Base-by-base conservation (phyloP, 2,329 filamentous ascomycete genomes). In the Aspergillus uvarum region DNA sequence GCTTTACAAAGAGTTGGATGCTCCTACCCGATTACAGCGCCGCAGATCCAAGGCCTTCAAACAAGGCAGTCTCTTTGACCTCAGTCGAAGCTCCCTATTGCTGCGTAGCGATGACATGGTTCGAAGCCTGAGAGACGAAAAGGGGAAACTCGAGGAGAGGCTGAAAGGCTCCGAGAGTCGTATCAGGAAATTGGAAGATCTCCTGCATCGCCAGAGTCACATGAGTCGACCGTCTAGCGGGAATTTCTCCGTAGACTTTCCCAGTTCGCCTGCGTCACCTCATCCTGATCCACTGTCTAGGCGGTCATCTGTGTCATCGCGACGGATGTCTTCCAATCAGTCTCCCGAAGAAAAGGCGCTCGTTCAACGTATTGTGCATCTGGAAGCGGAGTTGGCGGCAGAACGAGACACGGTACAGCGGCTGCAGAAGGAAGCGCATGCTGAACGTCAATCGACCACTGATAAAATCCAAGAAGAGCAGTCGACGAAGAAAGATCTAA, bases 11-110 rank as follows among this genome's bases (percentile, higher is more conserved):
- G 92, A 96, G 56, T 82, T 98, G 14, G 88, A 88, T 72, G 86
- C 85, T 58, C 92, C 94, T 2, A 95, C 91, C 0, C 92, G 89
- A 68, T 91, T 95, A 73, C 93, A 96, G 72, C 86, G 88, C 62
- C 93, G 92, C 75, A 87, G 92, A 59, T 86, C 95, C 6, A 96
- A 94, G 74, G 92, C 92, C 5, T 98, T 99, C 81, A 97, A 97
- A 73, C 95, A 96, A 71, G 95, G 95, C 16, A 98, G 95, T 71
- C 85, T 98, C 42, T 92, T 97, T 69, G 95, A 98, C 72, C 84
- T 97, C 62, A 92, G 92, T n/a, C 87, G 89, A 69, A 96, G 91
- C 65, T 94, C 92, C 1, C 83, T 97, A 10, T 79, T 96, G 68
- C 85, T 96, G 14, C 87, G 91, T 44, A 92, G 91, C n/a, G 92